Evolutionary conservation across 1,284 basidiomycete genomes (phyloP).

Genomic region (Trametes pubescens): DNA sequence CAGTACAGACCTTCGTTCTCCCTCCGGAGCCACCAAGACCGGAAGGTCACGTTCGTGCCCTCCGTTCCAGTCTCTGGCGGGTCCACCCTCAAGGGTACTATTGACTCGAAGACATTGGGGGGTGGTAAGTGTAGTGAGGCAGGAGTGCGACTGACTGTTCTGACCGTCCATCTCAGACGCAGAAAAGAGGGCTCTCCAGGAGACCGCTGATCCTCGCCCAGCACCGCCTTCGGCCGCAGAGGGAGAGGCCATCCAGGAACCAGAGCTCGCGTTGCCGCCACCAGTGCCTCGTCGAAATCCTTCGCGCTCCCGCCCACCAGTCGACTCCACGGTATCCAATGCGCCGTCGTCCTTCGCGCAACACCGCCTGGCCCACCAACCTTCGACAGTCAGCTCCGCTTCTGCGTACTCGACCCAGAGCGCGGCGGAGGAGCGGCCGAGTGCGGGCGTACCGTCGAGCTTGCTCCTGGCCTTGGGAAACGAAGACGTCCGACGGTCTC

Average conservation of each 20-base stretch:
- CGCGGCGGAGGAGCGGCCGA: conserved; percentile 41
- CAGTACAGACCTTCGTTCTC: conserved; percentile 34
- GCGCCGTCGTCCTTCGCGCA: conserved; percentile 22
- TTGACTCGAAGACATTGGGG: conserved; percentile 4
- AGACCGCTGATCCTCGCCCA: conserved; percentile 8
- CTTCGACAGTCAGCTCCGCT: conserved; percentile 41
- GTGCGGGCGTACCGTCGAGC: conserved; percentile 36
- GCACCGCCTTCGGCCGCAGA: conserved; percentile 17
- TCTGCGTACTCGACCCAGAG: conserved; percentile 46
- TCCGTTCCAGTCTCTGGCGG: conserved; percentile 24
- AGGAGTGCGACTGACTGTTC: neutral
- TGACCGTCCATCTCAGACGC: conserved; percentile 15
- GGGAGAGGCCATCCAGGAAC: neutral
- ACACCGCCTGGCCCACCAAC: conserved; percentile 36
- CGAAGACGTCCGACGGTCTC: conserved; percentile 36
- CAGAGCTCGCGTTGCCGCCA: conserved; percentile 21
- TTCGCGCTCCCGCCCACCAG: conserved; percentile 14
- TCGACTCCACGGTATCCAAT: conserved; percentile 26
- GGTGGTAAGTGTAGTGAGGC: conserved; percentile 16
- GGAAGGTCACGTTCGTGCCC: conserved; percentile 42
- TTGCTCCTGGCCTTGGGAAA: conserved; percentile 37
- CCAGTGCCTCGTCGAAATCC: conserved; percentile 26
- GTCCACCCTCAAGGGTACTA: conserved; percentile 27
- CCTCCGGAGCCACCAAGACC: conserved; percentile 24
- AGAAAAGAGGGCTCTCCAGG: conserved; percentile 16